Evolutionary conservation across 768 basidiomycete species (phyloP).

Genomic region (Lactarius hengduanensis): DNA sequence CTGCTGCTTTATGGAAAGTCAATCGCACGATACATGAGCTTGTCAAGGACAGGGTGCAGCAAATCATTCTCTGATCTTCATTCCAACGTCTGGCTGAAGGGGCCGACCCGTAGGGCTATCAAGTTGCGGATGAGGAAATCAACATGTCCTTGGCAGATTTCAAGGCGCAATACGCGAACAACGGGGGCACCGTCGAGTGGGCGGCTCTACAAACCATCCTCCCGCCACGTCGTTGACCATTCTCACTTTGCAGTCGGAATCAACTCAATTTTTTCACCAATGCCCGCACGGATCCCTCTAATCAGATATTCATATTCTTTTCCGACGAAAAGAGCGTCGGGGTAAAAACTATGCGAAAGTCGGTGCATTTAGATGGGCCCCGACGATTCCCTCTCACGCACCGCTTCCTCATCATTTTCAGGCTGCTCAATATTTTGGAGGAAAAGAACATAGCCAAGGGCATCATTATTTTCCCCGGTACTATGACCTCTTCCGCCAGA

Average conservation of each 20-base stretch:
- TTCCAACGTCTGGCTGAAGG: conserved; percentile 31
- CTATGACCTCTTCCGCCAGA: conserved; percentile 95
- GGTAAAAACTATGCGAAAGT: conserved; percentile 98
- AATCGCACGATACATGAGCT: conserved; percentile 96
- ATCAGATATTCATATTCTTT: conserved; percentile 93
- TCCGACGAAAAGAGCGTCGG: conserved; percentile 95
- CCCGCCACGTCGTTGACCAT: neutral
- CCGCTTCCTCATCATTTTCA: conserved; percentile 35
- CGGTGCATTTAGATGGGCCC: conserved; percentile 32
- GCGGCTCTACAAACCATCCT: conserved; percentile 35
- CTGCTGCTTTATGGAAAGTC: conserved; percentile 92
- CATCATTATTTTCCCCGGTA: conserved; percentile 93
- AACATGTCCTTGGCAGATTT: conserved; percentile 83
- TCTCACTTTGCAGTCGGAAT: conserved; percentile 58
- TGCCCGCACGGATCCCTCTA: conserved; percentile 56
- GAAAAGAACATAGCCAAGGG: conserved; percentile 88
- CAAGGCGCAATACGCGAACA: conserved; percentile 66
- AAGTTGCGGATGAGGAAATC: conserved; percentile 93
- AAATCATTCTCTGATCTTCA: conserved; percentile 18
- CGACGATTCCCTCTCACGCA: conserved; percentile 10
- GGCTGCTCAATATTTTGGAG: conserved; percentile 86
- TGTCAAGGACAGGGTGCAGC: conserved; percentile 85
- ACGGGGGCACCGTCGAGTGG: conserved; percentile 81
- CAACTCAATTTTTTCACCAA: conserved; percentile 91
- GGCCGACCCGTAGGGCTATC: conserved; percentile 68